These are phyloP conservation scores for Apophysomyces variabilis DNA, from an alignment of 371 early-diverging fungal species.

Conservation along the genomic window DNA sequence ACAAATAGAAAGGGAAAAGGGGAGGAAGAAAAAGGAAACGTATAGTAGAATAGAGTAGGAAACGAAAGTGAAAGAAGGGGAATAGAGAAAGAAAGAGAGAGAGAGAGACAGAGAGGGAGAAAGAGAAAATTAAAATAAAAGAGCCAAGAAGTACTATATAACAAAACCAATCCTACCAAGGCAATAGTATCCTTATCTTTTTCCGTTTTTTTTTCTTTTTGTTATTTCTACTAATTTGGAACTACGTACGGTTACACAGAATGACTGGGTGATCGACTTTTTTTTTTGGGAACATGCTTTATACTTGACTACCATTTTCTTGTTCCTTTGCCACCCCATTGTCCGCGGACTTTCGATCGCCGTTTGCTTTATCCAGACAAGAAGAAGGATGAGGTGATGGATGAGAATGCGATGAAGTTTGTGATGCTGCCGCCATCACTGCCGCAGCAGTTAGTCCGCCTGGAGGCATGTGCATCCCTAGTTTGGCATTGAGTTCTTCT, in stretches of 20 bases:
- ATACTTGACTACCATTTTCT: constrained; percentile 9
- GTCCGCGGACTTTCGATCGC: neutral
- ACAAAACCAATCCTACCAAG: constrained; percentile 10
- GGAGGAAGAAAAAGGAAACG: constrained; percentile 7
- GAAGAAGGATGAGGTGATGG: constrained; percentile 14
- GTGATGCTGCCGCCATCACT: constrained; percentile 30
- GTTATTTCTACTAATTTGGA: constrained; percentile 4
- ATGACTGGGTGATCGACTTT: constrained; percentile 1
- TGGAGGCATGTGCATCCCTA: constrained; percentile 52
- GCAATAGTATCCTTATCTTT: neutral
- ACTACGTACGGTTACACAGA: neutral
- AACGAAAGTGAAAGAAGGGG: constrained; percentile 11
- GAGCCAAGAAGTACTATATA: constrained; percentile 4
- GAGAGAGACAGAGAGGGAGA: constrained; percentile 9
- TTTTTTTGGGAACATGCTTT: neutral
- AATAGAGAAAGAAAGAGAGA: neutral
- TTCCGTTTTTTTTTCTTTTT: neutral
- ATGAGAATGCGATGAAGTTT: constrained; percentile 11
- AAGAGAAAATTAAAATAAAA: constrained; percentile 10
- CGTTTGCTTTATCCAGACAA: neutral
- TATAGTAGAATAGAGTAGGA: neutral
- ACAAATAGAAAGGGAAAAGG: neutral
- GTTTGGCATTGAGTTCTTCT: constrained; percentile 71
- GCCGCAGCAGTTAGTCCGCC: constrained; percentile 32
- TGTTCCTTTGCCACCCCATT: neutral